Base-by-base conservation (phyloP, 441 rosid genomes). In the Populus hybrid region DNA sequence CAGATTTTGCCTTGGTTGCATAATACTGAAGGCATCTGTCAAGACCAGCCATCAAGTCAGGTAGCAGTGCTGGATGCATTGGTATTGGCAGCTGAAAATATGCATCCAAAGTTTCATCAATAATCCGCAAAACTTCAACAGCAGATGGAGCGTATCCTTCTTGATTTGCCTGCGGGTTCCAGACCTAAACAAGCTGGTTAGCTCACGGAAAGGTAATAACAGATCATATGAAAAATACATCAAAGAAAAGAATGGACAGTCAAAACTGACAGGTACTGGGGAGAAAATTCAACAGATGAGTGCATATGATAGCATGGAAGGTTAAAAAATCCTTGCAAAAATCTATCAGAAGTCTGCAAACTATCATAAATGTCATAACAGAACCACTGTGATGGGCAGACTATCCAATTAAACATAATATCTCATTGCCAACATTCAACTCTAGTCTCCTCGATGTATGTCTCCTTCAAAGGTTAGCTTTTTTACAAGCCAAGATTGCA, bases 21-120 rank as follows among this genome's bases (percentile, higher is more conserved):
- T 92, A 96, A 84, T 90, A 90, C 73, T 91, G 97, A 85, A 94
- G 94, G 78, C 93, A 93, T 84, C 85, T 93, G 85, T 96, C 99
- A 61, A 96, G 86, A 73, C 99, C 98, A 74, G 87, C 71, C 78
- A 93, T 87, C 87, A 96, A 88, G 84, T 94, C 96, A 75, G 99
- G 98, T 72, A 96, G 88, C 77, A 94, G 84, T 5, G 92, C 91
- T 16, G 98, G 95, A 85, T 96, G 99, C 95, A 91, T 87, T 2
- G 96, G 98, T 86, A 96, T 96, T 14, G 98, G 97, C 77, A 96
- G 90, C 88, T 90, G 98, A 82, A 96, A 96, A 88, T 87, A 94
- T 18, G 98, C 92, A 34, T 91, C 94, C 64, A 96, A 78, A 36
- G 95, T 90, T 84, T 96, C 99, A 78, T 93, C 98, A 61, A 95